Conservation (phyloP, 768 basidiomycete genomes). For the Hericium coralloides region DNA sequence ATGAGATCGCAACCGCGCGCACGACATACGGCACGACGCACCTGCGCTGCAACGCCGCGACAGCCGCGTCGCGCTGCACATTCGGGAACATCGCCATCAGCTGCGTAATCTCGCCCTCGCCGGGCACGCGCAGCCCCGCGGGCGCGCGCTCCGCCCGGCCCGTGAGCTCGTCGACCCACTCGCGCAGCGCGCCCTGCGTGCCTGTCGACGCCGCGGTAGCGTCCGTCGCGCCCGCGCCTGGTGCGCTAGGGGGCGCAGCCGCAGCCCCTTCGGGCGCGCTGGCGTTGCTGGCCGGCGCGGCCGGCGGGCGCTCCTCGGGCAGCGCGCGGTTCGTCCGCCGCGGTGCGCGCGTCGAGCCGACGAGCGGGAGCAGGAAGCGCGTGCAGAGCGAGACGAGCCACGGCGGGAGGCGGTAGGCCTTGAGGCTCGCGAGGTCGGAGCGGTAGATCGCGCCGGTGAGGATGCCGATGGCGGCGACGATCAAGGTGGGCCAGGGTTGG, state of each 20-base stretch:
- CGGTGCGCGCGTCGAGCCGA: constrained; percentile 56
- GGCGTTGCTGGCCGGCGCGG: constrained; percentile 13
- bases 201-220: not conserved
- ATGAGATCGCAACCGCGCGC: not conserved
- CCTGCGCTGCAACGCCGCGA: constrained; percentile 79
- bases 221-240: not conserved
- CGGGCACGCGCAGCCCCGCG: constrained; percentile 58
- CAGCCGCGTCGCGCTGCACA: constrained; percentile 58
- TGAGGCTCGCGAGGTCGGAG: constrained; percentile 71
- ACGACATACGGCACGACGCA: constrained; percentile 25
- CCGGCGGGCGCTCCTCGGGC: constrained; percentile 39
- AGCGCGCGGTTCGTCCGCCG: constrained; percentile 66
- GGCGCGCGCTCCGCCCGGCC: constrained; percentile 47
- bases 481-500: constrained; percentile 55
- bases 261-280: constrained; percentile 9
- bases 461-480: constrained; percentile 56
- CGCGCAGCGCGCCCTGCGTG: constrained; percentile 47
- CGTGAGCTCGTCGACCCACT: constrained; percentile 76
- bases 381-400: constrained; percentile 44
- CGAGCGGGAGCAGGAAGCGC: constrained; percentile 53
- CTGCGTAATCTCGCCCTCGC: constrained; percentile 67
- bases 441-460: constrained; percentile 73
- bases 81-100: constrained; percentile 81
- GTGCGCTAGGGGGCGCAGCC: constrained; percentile 2
- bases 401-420: constrained; percentile 68